phyloP scores from a whole-genome alignment of 768 basidiomycete genomes.

The Coprinopsis strossmayeri region DNA sequence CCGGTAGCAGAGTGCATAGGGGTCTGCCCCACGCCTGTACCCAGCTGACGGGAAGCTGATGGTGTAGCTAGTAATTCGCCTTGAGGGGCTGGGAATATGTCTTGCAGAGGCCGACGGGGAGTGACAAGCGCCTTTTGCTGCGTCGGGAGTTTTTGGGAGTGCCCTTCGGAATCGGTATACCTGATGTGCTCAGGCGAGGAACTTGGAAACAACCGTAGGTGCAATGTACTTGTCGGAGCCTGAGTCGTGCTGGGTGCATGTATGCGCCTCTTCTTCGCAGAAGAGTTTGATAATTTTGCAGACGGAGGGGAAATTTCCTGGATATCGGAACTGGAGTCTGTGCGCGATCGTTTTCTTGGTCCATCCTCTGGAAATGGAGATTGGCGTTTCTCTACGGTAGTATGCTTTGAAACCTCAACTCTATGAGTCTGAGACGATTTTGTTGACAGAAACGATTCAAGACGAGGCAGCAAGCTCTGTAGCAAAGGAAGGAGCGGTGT shows the following conservation, averaged over 20 bases:
- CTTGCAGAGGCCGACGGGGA: constrained; percentile 9
- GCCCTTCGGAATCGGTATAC: not conserved
- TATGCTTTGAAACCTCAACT: constrained; percentile 25
- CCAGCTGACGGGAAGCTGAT: not conserved
- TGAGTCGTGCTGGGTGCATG: not conserved
- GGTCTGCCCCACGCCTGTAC: not conserved
- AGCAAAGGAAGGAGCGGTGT: constrained; percentile 55
- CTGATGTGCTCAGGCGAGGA: not conserved
- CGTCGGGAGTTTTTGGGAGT: not conserved
- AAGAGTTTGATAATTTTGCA: not conserved
- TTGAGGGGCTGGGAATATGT: not conserved
- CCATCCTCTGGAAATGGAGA: not conserved
- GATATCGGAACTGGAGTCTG: not conserved
- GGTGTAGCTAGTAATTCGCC: not conserved
- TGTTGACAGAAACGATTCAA: constrained; percentile 19
- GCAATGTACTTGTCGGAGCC: not conserved
- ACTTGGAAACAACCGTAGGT: not conserved
- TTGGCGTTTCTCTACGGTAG: constrained; percentile 7
- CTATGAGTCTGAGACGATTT: constrained; percentile 26
- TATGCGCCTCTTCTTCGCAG: not conserved
- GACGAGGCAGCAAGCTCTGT: constrained; percentile 51
- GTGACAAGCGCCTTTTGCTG: not conserved
- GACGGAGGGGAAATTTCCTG: not conserved
- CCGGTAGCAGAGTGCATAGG: not conserved
- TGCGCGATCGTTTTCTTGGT: not conserved